A percentile compares a stretch with the other conserved stretches of the same genome.
phyloP scores from a whole-genome alignment of 345 rosid genomes.

The Rhizophora mangle region DNA sequence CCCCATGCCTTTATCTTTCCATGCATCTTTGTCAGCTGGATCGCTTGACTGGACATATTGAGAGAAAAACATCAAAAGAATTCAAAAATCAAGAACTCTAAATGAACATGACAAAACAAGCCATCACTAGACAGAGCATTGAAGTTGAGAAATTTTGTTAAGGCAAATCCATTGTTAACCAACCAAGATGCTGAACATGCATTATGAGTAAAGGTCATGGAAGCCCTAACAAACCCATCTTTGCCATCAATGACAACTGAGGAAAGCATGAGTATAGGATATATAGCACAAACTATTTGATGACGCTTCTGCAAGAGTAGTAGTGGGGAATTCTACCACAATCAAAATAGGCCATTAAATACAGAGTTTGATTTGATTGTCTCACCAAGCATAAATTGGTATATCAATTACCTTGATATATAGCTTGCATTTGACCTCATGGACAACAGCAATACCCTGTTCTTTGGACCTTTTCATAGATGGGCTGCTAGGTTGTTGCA shows the following conservation, averaged over 20 bases:
- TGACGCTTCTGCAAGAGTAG: too few relatives aligned
- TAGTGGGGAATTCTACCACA: not conserved
- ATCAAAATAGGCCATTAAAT: not conserved
- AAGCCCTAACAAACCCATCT: too few relatives aligned
- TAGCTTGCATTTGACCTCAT: constrained; percentile 96
- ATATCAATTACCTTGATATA: constrained; percentile 69
- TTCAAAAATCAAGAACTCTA: not conserved
- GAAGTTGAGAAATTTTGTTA: too few relatives aligned
- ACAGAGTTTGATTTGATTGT: not conserved
- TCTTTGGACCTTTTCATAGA: constrained; percentile 89
- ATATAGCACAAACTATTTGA: too few relatives aligned
- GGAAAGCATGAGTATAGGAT: too few relatives aligned
- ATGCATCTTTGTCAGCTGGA: constrained; percentile 68
- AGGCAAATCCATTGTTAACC: not conserved
- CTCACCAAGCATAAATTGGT: constrained; percentile 2
- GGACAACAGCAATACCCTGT: constrained; percentile 70
- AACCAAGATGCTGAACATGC: not conserved
- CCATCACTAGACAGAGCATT: not conserved
- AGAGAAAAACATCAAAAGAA: constrained; percentile 2
- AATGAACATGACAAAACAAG: constrained; percentile 1
- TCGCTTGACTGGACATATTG: constrained; percentile 60
- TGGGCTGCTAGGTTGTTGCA: constrained; percentile 85
- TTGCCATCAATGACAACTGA: too few relatives aligned
- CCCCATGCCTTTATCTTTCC: constrained; percentile 98
- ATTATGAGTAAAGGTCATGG: too few relatives aligned